Conservation (phyloP, 768 basidiomycete species). For the Phaeotremella skinneri region DNA sequence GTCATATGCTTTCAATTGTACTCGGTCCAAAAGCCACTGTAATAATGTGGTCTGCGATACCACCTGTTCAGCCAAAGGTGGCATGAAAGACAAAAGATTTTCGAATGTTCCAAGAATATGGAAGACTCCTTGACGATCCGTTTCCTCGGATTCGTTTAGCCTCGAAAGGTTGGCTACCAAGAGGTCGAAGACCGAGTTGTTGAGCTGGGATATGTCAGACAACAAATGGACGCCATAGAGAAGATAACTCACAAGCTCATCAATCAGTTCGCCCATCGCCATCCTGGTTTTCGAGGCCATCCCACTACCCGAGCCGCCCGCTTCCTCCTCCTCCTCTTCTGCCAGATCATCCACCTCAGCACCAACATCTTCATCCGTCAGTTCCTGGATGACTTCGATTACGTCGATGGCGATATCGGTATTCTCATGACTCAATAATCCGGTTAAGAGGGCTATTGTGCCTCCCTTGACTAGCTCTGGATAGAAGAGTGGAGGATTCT, state of each 20-base stretch:
- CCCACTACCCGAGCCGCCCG: conserved; percentile 46
- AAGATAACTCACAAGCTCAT: conserved; percentile 64
- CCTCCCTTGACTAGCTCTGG: conserved; percentile 82
- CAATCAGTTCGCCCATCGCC: conserved; percentile 64
- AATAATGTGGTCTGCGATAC: conserved; percentile 73
- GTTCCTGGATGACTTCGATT: conserved; percentile 84
- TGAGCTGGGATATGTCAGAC: conserved; percentile 59
- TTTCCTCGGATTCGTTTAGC: conserved; percentile 85
- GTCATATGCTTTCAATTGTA: conserved; percentile 70
- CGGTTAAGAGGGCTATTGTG: conserved; percentile 67
- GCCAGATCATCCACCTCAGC: conserved; percentile 67
- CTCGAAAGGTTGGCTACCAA: conserved; percentile 84
- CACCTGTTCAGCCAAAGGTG: conserved; percentile 67
- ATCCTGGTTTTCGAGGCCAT: conserved; percentile 64
- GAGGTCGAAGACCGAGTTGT: conserved; percentile 78
- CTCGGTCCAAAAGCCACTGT: conserved; percentile 73
- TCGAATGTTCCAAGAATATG: conserved; percentile 94
- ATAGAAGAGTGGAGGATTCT: conserved; percentile 77
- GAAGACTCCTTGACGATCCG: conserved; percentile 87
- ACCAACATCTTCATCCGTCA: conserved; percentile 94
- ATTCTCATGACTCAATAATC: conserved; percentile 92
- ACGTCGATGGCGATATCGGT: conserved; percentile 95
- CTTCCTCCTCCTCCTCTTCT: conserved; percentile 60
- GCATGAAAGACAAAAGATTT: conserved; percentile 82
- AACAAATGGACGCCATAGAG: not conserved